A percentile compares a stretch with the other conserved stretches of the same genome.
These are phyloP conservation scores for Fusarium siculi DNA, from an alignment of 2,329 filamentous ascomycete species.

Conservation along the genomic window DNA sequence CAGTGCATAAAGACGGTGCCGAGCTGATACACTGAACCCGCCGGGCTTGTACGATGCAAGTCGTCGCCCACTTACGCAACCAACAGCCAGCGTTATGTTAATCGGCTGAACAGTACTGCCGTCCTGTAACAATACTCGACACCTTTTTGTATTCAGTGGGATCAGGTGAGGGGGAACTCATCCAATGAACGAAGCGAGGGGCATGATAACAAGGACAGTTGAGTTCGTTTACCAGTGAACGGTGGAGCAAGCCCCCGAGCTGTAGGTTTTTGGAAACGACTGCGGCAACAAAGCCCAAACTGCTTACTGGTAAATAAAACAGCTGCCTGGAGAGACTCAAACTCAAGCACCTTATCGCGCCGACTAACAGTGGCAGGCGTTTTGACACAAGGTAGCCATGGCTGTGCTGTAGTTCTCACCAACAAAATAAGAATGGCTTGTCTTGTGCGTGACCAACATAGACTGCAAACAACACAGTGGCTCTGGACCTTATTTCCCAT, in stretches of 20 bases:
- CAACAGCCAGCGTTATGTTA: neutral
- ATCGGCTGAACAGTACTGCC: neutral
- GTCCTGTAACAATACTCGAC: neutral
- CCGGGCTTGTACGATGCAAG: neutral
- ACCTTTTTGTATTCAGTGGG: neutral
- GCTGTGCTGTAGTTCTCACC: neutral
- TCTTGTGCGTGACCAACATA: slow-evolving; percentile 8
- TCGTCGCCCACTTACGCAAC: neutral
- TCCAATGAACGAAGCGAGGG: neutral
- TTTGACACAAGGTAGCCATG: neutral
- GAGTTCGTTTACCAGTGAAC: slow-evolving; percentile 13
- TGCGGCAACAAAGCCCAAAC: neutral
- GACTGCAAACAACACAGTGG: neutral
- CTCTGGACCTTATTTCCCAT: slow-evolving; percentile 12
- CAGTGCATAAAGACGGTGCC: neutral
- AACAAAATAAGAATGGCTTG: neutral
- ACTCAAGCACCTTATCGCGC: slow-evolving; percentile 22
- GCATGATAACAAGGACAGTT: neutral
- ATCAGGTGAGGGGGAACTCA: neutral
- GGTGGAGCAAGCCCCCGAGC: neutral
- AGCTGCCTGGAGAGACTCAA: slow-evolving; percentile 15
- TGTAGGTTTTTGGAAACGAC: slow-evolving; percentile 15
- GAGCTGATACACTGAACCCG: slow-evolving; percentile 8
- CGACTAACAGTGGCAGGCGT: slow-evolving; percentile 2
- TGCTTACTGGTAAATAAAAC: slow-evolving; percentile 6